These are phyloP conservation scores for Hortaea werneckii DNA, from an alignment of 2,329 filamentous ascomycete genomes.

Conservation along the genomic window DNA sequence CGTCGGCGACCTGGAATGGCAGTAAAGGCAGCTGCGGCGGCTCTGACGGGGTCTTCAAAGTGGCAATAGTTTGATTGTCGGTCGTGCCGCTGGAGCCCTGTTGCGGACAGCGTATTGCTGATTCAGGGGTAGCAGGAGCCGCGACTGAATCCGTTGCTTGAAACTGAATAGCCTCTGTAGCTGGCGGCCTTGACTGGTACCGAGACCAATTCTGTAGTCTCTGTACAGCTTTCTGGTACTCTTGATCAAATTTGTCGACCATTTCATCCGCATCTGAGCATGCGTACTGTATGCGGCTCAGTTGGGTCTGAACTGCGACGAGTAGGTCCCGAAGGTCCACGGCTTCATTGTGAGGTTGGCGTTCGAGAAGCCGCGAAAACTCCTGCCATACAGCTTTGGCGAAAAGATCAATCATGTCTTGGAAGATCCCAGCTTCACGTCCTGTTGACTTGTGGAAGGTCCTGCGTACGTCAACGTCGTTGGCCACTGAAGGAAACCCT, in stretches of 20 bases:
- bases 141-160: not conserved
- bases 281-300: too few species aligned
- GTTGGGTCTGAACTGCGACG: too few species aligned
- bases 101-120: too few species aligned
- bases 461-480: not conserved
- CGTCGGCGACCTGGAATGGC: not conserved
- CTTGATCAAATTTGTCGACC: too few species aligned
- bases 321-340: too few species aligned
- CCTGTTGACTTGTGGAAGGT: slow-evolving; percentile 8
- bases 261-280: too few species aligned
- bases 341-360: too few species aligned
- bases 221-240: too few species aligned
- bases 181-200: not conserved
- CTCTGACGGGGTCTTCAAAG: not conserved
- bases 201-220: not conserved
- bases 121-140: too few species aligned
- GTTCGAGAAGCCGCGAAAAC: not conserved
- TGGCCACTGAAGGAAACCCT: too few species aligned
- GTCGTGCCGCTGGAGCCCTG: too few species aligned
- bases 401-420: slow-evolving; percentile 2
- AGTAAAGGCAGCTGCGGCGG: not conserved
- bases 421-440: slow-evolving; percentile 5
- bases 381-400: slow-evolving; percentile 2
- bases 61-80: not conserved
- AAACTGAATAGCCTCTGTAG: not conserved